Conservation (phyloP, 176 grass and related monocot genomes). For the Eleusine indica region DNA sequence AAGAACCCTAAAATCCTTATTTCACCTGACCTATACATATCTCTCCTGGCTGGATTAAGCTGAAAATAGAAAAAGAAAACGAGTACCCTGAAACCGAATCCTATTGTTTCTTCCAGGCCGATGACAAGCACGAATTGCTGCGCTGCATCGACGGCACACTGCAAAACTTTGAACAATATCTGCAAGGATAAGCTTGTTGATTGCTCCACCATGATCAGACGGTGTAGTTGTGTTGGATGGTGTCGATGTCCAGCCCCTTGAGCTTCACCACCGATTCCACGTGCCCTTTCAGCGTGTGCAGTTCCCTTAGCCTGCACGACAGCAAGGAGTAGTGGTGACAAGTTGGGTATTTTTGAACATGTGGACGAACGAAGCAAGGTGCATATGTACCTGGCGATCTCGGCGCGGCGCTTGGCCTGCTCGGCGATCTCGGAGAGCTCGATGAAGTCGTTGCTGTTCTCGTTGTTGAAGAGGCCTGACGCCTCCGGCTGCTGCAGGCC, state of each 20-base stretch:
- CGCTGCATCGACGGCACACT: slow-evolving; percentile 14
- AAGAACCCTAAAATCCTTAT: slow-evolving; percentile 7
- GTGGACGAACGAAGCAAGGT: not conserved
- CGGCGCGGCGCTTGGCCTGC: slow-evolving; percentile 77
- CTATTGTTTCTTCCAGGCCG: not conserved
- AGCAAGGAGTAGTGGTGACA: not conserved
- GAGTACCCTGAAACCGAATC: slow-evolving; percentile 4
- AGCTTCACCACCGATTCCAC: slow-evolving; percentile 64
- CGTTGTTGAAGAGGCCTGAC: slow-evolving; percentile 26
- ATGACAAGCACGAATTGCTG: not conserved
- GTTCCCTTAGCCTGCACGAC: slow-evolving; percentile 42
- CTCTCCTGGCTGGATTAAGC: not conserved
- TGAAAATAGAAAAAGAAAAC: not conserved
- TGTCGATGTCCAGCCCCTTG: slow-evolving; percentile 58
- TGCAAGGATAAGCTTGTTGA: not conserved
- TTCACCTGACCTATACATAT: slow-evolving; percentile 10
- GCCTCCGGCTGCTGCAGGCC: slow-evolving; percentile 55
- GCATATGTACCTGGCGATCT: slow-evolving; percentile 63
- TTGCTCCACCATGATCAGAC: slow-evolving; percentile 24
- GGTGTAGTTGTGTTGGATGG: slow-evolving; percentile 56
- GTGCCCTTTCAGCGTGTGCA: slow-evolving; percentile 66
- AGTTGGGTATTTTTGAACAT: not conserved
- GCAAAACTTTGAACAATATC: not conserved
- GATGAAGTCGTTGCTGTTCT: slow-evolving; percentile 58
- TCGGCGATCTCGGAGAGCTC: slow-evolving; percentile 82